Evolutionary conservation across 2,329 filamentous ascomycete species (phyloP), one percentile per base, ranked within the genome.

Genomic region (Zasmidium angulare): DNA sequence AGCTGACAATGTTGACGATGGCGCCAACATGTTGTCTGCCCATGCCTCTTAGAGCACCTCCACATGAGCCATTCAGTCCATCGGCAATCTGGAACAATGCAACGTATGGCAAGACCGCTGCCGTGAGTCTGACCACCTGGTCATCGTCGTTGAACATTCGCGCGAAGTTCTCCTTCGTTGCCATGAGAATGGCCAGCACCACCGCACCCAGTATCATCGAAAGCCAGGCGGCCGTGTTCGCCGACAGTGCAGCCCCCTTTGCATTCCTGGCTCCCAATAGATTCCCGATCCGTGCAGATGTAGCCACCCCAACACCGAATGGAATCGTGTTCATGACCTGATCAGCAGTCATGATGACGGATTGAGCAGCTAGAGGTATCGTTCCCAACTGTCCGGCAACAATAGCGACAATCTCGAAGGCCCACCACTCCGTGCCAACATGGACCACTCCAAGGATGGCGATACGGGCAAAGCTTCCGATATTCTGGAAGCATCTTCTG

Each of bases 1-100:
- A 96, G 71, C 88, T 91, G 19, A 93, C 75, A 17, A 93, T 79
- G 72, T 96, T 96, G 55, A 96, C 90, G 1, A 86, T 77, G 1
- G 91, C 91, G 14, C 92, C 92, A 52, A 96, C 83, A 80, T 93
- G 91, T 74, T 96, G 91, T 56, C 89, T 79, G 1, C 91, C 92
- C 90, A 93, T 95, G 0, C 91, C 92, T 64, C 91, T 78, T 14
- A 96, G 76, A 20, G 86, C 86, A 1, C 92, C 91, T 1, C 92
- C 91, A 70, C 91, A 96, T 60, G 86, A 89, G 1, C 91, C 91
- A 68, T 95, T 95, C 31, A 96, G 77, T 0, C 91, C 92, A 71
- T 96, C 91, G 0, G 91, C 91, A 60, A 96, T 93, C 77, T 96
- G 91, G 75, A 96, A 96, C 1, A 96, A 79, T 0, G 91, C 92